Conservation (phyloP, 2,329 filamentous ascomycete species). For the Coniella lustricola region DNA sequence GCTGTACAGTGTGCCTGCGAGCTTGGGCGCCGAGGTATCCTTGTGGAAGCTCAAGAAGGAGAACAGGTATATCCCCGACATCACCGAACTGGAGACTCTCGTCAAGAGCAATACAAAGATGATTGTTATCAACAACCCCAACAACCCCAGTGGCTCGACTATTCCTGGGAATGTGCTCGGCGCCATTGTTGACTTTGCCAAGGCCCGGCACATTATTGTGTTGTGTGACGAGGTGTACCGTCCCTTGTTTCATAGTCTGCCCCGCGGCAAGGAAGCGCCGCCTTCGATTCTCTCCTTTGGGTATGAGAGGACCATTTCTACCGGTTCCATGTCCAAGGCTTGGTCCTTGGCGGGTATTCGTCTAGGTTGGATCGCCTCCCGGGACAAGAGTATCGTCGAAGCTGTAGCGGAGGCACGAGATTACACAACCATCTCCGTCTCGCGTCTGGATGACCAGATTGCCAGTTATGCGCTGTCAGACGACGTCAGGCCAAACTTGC, state of each 20-base stretch:
- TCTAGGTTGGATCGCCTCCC: constrained; percentile 74
- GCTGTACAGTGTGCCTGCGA: constrained; percentile 67
- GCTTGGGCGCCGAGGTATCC: constrained; percentile 68
- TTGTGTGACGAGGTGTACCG: constrained; percentile 78
- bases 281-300: constrained; percentile 65
- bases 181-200: constrained; percentile 56
- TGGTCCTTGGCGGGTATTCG: constrained; percentile 78
- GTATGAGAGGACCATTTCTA: constrained; percentile 64
- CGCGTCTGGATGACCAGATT: constrained; percentile 72
- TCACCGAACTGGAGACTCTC: constrained; percentile 57
- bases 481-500: constrained; percentile 29
- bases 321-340: constrained; percentile 78
- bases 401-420: constrained; percentile 59
- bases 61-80: constrained; percentile 59
- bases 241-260: constrained; percentile 66
- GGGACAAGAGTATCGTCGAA: constrained; percentile 54
- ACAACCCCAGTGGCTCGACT: constrained; percentile 73
- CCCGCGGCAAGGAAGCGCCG: constrained; percentile 44
- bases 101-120: constrained; percentile 64
- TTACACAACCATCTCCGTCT: constrained; percentile 82
- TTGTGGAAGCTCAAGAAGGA: constrained; percentile 64
- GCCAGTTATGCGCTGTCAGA: constrained; percentile 65
- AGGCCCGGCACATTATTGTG: constrained; percentile 55
- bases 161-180: constrained; percentile 56
- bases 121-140: constrained; percentile 61